These are phyloP conservation scores for Canariomyces notabilis DNA, from an alignment of 2,329 filamentous ascomycete genomes.

Conservation along the genomic window DNA sequence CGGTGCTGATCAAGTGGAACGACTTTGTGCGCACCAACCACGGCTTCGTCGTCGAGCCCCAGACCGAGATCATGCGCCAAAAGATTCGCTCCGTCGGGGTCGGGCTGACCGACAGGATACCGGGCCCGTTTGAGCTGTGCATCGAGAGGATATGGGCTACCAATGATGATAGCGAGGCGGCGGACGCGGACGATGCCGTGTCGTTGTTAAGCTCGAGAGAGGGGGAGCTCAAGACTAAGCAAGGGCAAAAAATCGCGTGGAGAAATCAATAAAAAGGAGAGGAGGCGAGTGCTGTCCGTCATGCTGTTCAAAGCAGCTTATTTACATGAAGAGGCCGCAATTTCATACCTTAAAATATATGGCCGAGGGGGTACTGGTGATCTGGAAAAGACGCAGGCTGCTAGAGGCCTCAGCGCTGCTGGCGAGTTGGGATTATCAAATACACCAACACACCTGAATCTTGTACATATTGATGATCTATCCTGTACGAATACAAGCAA, in stretches of 20 bases:
- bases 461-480: not conserved
- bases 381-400: too few species aligned
- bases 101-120: slow-evolving; percentile 80
- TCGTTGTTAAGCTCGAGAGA: slow-evolving; percentile 29
- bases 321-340: too few species aligned
- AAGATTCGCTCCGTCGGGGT: slow-evolving; percentile 83
- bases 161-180: slow-evolving; percentile 51
- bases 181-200: slow-evolving; percentile 28
- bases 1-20: slow-evolving; percentile 81
- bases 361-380: too few species aligned
- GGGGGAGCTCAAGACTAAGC: slow-evolving; percentile 22
- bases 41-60: slow-evolving; percentile 86
- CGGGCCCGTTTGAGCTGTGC: slow-evolving; percentile 81
- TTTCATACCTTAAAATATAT: too few species aligned
- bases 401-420: too few species aligned
- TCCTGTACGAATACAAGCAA: too few species aligned
- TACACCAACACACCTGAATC: too few species aligned
- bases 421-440: too few species aligned
- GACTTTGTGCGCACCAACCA: slow-evolving; percentile 95
- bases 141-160: slow-evolving; percentile 90
- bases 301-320: too few species aligned
- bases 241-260: slow-evolving; percentile 41
- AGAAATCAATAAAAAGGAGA: slow-evolving; percentile 27
- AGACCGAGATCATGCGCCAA: slow-evolving; percentile 81
- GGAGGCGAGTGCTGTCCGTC: not conserved